Conservation (phyloP, 23 red algal species). For the Gracilaria domingensis region DNA sequence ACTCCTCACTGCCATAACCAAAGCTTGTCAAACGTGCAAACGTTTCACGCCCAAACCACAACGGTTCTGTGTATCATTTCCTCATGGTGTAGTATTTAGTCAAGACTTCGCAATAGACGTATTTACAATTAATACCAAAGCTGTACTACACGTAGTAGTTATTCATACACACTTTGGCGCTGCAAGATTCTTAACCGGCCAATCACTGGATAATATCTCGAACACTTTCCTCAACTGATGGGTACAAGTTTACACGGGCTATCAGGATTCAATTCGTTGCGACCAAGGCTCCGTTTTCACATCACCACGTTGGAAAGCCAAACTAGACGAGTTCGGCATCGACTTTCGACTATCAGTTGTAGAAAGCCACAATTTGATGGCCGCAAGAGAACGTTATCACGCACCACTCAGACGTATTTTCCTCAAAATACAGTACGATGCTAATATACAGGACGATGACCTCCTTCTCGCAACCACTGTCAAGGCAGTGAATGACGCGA, state of each 20-base stretch:
- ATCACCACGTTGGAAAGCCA: not conserved
- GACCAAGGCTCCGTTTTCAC: conserved; percentile 26
- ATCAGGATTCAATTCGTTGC: conserved; percentile 3
- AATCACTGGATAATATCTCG: conserved; percentile 22
- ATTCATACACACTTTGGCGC: conserved; percentile 33
- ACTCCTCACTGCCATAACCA: not conserved
- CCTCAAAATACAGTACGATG: conserved; percentile 15
- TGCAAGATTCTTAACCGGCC: conserved; percentile 5
- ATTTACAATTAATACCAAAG: conserved; percentile 19
- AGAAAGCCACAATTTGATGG: conserved; percentile 49
- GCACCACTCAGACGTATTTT: not conserved
- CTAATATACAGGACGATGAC: not conserved
- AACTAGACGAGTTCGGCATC: conserved; percentile 2
- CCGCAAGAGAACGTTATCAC: conserved; percentile 2
- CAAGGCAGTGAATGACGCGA: conserved; percentile 39
- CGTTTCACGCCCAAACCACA: conserved; percentile 16
- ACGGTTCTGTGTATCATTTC: conserved; percentile 21
- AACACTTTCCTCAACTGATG: conserved; percentile 53
- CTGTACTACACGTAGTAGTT: conserved; percentile 54
- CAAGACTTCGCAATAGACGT: conserved; percentile 10
- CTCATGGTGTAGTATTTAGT: conserved; percentile 36
- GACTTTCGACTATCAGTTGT: conserved; percentile 29
- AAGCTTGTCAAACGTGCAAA: conserved; percentile 15
- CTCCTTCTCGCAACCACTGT: conserved; percentile 9
- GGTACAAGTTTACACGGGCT: conserved; percentile 18